These are phyloP conservation scores for Lactarius akahatsu DNA, from an alignment of 768 basidiomycete species.

Conservation along the genomic window DNA sequence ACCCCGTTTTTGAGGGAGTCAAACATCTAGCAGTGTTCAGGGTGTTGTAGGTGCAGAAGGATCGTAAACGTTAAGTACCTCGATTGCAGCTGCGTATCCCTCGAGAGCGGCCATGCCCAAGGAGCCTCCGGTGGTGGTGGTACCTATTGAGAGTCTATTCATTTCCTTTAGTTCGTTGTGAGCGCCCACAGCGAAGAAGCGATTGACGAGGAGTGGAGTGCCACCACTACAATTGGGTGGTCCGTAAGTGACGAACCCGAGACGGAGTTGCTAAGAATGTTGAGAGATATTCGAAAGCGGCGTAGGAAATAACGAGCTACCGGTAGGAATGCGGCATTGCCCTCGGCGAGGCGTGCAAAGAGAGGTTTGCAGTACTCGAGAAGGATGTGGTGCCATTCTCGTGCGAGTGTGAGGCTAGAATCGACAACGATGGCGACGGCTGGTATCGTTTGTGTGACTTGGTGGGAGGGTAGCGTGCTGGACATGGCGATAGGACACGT, in stretches of 20 bases:
- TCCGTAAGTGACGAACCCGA: slow-evolving; percentile 33
- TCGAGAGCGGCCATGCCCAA: slow-evolving; percentile 30
- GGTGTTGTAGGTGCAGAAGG: background rate
- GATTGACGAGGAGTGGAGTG: slow-evolving; percentile 29
- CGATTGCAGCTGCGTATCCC: slow-evolving; percentile 28
- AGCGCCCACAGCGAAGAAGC: slow-evolving; percentile 26
- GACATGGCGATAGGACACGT: slow-evolving; percentile 11
- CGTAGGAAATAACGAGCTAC: slow-evolving; percentile 2
- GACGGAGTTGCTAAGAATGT: slow-evolving; percentile 17
- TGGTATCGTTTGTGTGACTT: slow-evolving; percentile 3
- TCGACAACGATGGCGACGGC: slow-evolving; percentile 28
- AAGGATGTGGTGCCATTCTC: slow-evolving; percentile 26
- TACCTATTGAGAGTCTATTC: slow-evolving; percentile 28
- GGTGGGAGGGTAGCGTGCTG: slow-evolving; percentile 8
- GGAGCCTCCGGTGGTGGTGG: slow-evolving; percentile 24
- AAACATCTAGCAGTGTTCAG: slow-evolving; percentile 26
- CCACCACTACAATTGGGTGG: slow-evolving; percentile 23
- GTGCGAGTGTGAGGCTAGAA: slow-evolving; percentile 26
- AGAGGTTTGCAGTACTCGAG: slow-evolving; percentile 20
- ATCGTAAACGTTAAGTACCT: slow-evolving; percentile 15
- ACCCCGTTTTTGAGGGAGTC: slow-evolving; percentile 21
- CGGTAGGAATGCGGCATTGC: background rate
- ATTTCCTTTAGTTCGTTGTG: slow-evolving; percentile 27
- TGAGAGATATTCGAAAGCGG: background rate
- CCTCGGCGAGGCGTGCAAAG: slow-evolving; percentile 25